phyloP scores from a whole-genome alignment of 2,329 filamentous ascomycete genomes.

The Aciculosporium take region DNA sequence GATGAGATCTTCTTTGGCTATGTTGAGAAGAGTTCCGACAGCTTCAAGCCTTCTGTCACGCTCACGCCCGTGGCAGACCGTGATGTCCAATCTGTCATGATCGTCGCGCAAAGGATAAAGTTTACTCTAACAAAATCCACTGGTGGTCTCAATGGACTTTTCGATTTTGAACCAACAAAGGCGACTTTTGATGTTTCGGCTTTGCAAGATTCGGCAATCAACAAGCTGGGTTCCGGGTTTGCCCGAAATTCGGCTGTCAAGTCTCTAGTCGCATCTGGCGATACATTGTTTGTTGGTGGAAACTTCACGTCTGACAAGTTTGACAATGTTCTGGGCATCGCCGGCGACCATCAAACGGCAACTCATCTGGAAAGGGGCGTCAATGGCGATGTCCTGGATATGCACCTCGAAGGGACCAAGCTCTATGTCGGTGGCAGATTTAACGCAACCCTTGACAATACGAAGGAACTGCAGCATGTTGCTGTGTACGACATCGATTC shows the following conservation, averaged over 20 bases:
- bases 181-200: conserved; percentile 41
- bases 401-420: conserved; percentile 50
- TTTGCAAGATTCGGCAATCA: conserved; percentile 59
- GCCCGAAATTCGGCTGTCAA: conserved; percentile 52
- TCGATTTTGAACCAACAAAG: conserved; percentile 61
- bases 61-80: conserved; percentile 56
- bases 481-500: conserved; percentile 58
- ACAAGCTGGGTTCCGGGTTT: conserved; percentile 60
- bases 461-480: conserved; percentile 56
- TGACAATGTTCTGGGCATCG: conserved; percentile 65
- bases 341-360: conserved; percentile 41
- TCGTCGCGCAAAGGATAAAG: conserved; percentile 81
- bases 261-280: conserved; percentile 48
- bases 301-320: conserved; percentile 61
- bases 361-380: conserved; percentile 57
- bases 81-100: conserved; percentile 44
- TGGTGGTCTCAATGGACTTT: conserved; percentile 76
- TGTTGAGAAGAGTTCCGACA: conserved; percentile 58
- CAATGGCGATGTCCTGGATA: conserved; percentile 60
- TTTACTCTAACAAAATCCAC: conserved; percentile 62
- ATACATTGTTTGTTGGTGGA: conserved; percentile 63
- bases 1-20: conserved; percentile 80
- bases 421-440: conserved; percentile 82
- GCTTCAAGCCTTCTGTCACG: conserved; percentile 70
- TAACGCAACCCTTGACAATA: conserved; percentile 51